Percentiles rank a stretch among this genome's conserved stretches.
These are phyloP conservation scores for Astrephomene gubernaculifera DNA, from an alignment of 139 green algal species.

Conservation along the genomic window DNA sequence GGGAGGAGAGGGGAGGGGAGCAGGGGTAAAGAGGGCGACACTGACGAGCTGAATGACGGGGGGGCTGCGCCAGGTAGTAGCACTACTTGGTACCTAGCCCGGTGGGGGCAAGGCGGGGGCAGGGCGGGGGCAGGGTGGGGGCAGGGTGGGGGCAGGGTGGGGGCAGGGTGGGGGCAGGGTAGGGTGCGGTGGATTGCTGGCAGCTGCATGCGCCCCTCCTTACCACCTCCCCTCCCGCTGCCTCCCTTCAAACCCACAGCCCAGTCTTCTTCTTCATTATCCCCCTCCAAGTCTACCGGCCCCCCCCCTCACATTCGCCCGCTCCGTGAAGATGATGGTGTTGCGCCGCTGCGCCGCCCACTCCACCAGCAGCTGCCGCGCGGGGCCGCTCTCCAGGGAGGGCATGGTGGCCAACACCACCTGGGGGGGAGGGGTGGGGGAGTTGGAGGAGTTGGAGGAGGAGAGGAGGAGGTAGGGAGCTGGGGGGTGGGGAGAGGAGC, in stretches of 20 bases:
- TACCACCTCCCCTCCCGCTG: not conserved
- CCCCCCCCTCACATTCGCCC: slow-evolving; percentile 43
- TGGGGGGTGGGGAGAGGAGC: not conserved
- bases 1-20: not conserved
- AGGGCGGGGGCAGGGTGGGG: too few species aligned
- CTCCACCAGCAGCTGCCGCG: slow-evolving; percentile 82
- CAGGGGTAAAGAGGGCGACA: too few species aligned
- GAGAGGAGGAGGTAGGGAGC: not conserved
- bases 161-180: too few species aligned
- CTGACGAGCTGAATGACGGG: too few species aligned
- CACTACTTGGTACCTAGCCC: too few species aligned
- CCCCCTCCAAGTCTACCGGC: not conserved
- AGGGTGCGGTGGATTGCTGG: too few species aligned
- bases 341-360: slow-evolving; percentile 83
- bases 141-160: too few species aligned
- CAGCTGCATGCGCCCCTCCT: not conserved
- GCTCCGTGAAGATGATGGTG: slow-evolving; percentile 83
- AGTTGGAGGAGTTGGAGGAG: not conserved
- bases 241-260: not conserved
- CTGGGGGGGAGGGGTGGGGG: not conserved
- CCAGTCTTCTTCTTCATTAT: too few species aligned
- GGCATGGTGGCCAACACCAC: slow-evolving; percentile 87
- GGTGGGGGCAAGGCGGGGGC: too few species aligned
- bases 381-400: slow-evolving; percentile 76
- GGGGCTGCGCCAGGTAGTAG: too few species aligned